Percentiles rank a stretch among this genome's conserved stretches.
phyloP scores from a whole-genome alignment of 139 green algal species.

The Eudorina sp. region DNA sequence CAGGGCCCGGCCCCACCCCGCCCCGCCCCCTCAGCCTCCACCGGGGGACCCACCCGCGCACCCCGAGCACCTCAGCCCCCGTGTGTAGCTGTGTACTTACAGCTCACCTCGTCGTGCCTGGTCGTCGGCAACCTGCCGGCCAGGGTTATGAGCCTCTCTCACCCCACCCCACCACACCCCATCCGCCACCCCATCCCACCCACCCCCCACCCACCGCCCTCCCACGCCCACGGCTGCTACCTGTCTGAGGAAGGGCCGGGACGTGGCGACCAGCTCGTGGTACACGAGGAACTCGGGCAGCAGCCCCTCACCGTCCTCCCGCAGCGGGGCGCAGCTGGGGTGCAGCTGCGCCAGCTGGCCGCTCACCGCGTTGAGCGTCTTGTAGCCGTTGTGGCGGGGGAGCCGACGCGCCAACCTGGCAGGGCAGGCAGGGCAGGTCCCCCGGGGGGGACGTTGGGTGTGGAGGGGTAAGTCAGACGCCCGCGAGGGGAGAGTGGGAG shows the following conservation, averaged over 20 bases:
- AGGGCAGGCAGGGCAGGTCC: no score
- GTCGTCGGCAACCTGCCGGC: no score
- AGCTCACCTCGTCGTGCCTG: no score
- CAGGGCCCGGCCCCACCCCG: no score
- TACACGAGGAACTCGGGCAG: constrained; percentile 96
- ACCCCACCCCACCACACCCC: neutral
- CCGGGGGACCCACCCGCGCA: no score
- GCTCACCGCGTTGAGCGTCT: constrained; percentile 70
- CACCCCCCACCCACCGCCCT: neutral
- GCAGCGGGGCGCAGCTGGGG: constrained; percentile 69
- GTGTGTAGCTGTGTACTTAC: no score
- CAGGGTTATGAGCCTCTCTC: no score
- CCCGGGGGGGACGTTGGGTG: no score
- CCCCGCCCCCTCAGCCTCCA: no score
- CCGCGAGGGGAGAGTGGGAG: no score
- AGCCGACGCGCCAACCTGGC: constrained; percentile 84
- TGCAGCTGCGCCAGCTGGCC: constrained; percentile 84
- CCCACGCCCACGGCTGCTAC: constrained; percentile 40
- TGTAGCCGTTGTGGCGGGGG: constrained; percentile 92
- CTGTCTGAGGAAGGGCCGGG: constrained; percentile 80
- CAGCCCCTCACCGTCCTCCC: constrained; percentile 89
- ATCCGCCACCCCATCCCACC: neutral
- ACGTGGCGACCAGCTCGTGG: constrained; percentile 90
- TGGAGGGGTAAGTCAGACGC: no score
- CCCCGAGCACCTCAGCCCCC: no score